A percentile compares a stretch with the other conserved stretches of the same genome.
Conservation (phyloP, 2,329 filamentous ascomycete genomes). For the Penicillium concentricum region DNA sequence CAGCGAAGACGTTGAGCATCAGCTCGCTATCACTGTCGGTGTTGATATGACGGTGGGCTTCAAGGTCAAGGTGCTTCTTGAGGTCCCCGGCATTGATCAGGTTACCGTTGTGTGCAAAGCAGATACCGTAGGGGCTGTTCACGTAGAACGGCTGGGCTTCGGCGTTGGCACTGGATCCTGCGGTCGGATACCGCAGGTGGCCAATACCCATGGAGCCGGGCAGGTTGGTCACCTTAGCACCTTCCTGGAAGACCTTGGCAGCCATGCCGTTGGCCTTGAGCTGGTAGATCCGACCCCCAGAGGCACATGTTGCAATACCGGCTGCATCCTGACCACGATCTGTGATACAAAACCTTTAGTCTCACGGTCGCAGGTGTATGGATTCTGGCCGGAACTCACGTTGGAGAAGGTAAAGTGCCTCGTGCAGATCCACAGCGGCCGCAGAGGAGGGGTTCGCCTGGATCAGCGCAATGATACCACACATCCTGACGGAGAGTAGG, state of each 20-base stretch:
- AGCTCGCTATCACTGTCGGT: constrained; percentile 86
- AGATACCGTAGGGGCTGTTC: constrained; percentile 81
- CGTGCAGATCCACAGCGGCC: constrained; percentile 65
- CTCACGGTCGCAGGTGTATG: constrained; percentile 21
- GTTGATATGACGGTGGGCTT: constrained; percentile 83
- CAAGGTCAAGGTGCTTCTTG: constrained; percentile 69
- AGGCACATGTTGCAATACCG: constrained; percentile 74
- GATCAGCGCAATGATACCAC: constrained; percentile 62
- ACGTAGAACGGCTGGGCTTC: constrained; percentile 94
- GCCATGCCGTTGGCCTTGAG: constrained; percentile 91
- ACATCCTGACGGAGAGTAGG: constrained; percentile 49
- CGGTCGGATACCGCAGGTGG: constrained; percentile 86
- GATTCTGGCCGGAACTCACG: constrained; percentile 34
- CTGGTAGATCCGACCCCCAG: constrained; percentile 78
- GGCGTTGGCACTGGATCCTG: constrained; percentile 76
- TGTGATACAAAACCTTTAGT: constrained; percentile 14
- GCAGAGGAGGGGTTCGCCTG: constrained; percentile 55
- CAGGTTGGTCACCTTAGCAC: constrained; percentile 68
- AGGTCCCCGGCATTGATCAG: constrained; percentile 75
- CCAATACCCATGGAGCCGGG: constrained; percentile 84
- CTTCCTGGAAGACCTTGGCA: constrained; percentile 79
- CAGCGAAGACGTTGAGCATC: constrained; percentile 84
- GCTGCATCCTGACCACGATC: constrained; percentile 83
- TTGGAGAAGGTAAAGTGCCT: constrained; percentile 69
- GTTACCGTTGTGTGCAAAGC: constrained; percentile 83